phyloP scores from a whole-genome alignment of 495 filamentous ascomycete species.

The Aspergillus ellipticus region DNA sequence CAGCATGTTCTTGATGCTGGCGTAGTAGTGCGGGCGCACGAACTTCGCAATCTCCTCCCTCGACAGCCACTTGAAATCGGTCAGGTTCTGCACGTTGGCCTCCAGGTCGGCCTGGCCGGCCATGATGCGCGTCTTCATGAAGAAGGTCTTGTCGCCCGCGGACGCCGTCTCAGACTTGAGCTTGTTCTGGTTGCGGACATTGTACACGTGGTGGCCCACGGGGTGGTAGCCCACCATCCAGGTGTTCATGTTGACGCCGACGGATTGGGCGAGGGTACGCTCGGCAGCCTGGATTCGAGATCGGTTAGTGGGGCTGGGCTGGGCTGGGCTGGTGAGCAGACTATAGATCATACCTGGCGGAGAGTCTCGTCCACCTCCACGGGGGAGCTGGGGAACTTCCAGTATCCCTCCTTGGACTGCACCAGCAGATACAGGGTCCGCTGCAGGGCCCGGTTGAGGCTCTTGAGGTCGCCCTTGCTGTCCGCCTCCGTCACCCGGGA shows the following conservation, averaged over 20 bases:
- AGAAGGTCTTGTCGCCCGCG: slow-evolving; percentile 81
- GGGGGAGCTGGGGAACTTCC: slow-evolving; percentile 73
- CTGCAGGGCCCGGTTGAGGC: slow-evolving; percentile 72
- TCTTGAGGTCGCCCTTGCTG: slow-evolving; percentile 63
- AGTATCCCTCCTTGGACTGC: slow-evolving; percentile 58
- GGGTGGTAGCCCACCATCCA: slow-evolving; percentile 94
- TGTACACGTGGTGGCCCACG: slow-evolving; percentile 68
- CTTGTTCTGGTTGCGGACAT: slow-evolving; percentile 36
- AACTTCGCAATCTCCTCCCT: slow-evolving; percentile 76
- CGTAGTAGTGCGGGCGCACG: slow-evolving; percentile 64
- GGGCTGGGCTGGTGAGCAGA: too few relatives aligned
- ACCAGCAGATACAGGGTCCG: slow-evolving; percentile 85
- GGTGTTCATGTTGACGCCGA: slow-evolving; percentile 96
- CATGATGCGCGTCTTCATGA: slow-evolving; percentile 93
- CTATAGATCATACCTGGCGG: slow-evolving; percentile 79
- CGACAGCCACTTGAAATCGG: slow-evolving; percentile 88
- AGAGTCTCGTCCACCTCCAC: slow-evolving; percentile 69
- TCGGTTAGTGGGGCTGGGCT: slow-evolving; percentile 13
- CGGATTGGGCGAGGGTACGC: slow-evolving; percentile 68
- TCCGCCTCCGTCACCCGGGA: slow-evolving; percentile 77
- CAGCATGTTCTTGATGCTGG: slow-evolving; percentile 74
- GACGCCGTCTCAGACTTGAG: slow-evolving; percentile 30
- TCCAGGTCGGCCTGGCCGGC: slow-evolving; percentile 85
- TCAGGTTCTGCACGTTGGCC: slow-evolving; percentile 64
- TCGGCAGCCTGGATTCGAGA: slow-evolving; percentile 64